Conservation (phyloP, 306 rosid species). For the Vigna unguiculata region DNA sequence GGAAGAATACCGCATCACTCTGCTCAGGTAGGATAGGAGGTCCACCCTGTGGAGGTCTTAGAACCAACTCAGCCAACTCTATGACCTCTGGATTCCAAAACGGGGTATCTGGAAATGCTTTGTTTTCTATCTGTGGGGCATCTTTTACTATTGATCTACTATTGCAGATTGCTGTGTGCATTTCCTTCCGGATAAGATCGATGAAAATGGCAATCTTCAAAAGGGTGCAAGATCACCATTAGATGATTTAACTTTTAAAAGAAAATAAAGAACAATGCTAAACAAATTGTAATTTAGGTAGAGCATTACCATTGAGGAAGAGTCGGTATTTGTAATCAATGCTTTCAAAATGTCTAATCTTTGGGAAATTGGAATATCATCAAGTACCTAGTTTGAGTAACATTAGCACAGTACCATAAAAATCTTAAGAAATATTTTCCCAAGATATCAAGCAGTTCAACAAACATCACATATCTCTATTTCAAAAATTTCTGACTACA, state of each 20-base stretch:
- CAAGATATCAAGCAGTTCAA: constrained; percentile 16
- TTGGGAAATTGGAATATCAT: constrained; percentile 71
- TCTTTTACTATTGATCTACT: constrained; percentile 47
- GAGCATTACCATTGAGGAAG: constrained; percentile 82
- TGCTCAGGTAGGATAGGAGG: constrained; percentile 91
- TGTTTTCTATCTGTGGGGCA: constrained; percentile 31
- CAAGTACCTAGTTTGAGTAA: constrained; percentile 66
- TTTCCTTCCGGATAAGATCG: constrained; percentile 70
- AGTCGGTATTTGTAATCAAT: constrained; percentile 69
- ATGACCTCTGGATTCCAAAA: constrained; percentile 73
- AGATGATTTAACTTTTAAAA: constrained; percentile 32
- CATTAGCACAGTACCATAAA: constrained; percentile 30
- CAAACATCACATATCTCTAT: constrained; percentile 34
- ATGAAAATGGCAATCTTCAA: constrained; percentile 79
- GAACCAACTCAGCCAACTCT: constrained; percentile 70
- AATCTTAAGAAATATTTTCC: constrained; percentile 22
- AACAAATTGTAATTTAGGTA: constrained; percentile 37
- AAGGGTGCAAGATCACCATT: constrained; percentile 43
- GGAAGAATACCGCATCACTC: constrained; percentile 73
- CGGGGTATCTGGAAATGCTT: constrained; percentile 29
- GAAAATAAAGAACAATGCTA: constrained; percentile 10
- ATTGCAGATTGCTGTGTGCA: constrained; percentile 62
- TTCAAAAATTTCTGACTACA: constrained; percentile 18
- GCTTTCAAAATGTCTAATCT: constrained; percentile 76
- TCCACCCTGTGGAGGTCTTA: constrained; percentile 86